These are phyloP conservation scores for Fistulina hepatica DNA, from an alignment of 1,284 basidiomycete species.

Conservation along the genomic window DNA sequence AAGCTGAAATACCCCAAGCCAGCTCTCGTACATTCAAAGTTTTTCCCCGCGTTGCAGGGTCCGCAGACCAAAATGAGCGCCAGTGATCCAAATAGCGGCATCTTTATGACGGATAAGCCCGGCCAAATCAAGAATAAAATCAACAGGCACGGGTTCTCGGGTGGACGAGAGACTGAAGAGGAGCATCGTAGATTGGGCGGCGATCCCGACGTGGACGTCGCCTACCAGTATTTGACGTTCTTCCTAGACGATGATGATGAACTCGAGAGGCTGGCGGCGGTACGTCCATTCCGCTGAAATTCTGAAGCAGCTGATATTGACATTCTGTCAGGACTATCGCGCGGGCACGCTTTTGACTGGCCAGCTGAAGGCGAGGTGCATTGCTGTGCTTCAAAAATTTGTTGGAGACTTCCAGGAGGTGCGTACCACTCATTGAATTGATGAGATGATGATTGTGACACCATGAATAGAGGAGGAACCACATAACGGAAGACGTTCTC, in stretches of 20 bases:
- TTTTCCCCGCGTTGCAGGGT: conserved; percentile 97
- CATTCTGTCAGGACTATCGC: conserved; percentile 68
- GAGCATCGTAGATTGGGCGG: conserved; percentile 86
- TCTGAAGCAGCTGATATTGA: conserved; percentile 2
- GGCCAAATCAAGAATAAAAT: conserved; percentile 98
- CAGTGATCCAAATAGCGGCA: conserved; percentile 51
- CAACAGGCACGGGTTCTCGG: conserved; percentile 86
- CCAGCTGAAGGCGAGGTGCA: conserved; percentile 88
- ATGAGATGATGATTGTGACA: conserved; percentile 6
- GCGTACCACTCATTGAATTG: conserved; percentile 14
- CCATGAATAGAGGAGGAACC: conserved; percentile 57
- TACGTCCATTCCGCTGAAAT: conserved; percentile 25
- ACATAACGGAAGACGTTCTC: conserved; percentile 74
- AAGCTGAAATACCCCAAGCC: conserved; percentile 97
- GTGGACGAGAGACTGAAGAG: conserved; percentile 86
- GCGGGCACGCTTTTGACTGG: conserved; percentile 83
- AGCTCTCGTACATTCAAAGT: conserved; percentile 86
- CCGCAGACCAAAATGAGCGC: conserved; percentile 92
- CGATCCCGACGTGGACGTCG: conserved; percentile 91
- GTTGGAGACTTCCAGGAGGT: conserved; percentile 89
- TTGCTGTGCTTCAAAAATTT: conserved; percentile 75
- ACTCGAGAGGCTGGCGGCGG: conserved; percentile 66
- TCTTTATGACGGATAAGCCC: conserved; percentile 93
- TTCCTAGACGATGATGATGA: conserved; percentile 93
- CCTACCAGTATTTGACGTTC: conserved; percentile 95